phyloP scores from a whole-genome alignment of 2,329 filamentous ascomycete species.

The Mycocentrospora acerina region DNA sequence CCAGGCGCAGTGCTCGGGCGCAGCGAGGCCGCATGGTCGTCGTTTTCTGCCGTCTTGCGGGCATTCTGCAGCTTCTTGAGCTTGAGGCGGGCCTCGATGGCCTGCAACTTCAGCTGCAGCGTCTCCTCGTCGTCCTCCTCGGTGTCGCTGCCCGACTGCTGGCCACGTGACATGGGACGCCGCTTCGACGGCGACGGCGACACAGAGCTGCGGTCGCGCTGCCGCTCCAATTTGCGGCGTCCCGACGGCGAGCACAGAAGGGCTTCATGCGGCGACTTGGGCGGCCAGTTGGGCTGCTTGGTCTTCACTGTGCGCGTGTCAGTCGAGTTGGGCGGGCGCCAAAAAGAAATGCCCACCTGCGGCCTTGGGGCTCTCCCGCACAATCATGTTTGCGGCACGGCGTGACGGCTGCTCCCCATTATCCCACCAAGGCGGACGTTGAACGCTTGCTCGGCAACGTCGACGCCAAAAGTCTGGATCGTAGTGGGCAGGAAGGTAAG shows the following conservation, averaged over 20 bases:
- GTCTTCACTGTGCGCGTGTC: constrained; percentile 37
- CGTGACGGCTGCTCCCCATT: constrained; percentile 22
- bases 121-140: constrained; percentile 90
- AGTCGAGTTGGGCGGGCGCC: constrained; percentile 11
- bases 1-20: constrained; percentile 29
- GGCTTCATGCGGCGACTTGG: constrained; percentile 63
- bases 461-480: too few species aligned
- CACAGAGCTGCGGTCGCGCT: constrained; percentile 59
- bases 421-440: constrained; percentile 18
- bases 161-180: constrained; percentile 26
- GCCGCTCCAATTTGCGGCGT: constrained; percentile 69
- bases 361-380: constrained; percentile 51
- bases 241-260: constrained; percentile 73
- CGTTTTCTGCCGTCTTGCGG: constrained; percentile 44
- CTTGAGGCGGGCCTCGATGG: constrained; percentile 84
- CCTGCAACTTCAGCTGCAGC: constrained; percentile 79
- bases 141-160: constrained; percentile 57
- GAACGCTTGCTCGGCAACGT: constrained; percentile 1
- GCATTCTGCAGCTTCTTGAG: constrained; percentile 76
- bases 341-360: constrained; percentile 31
- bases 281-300: constrained; percentile 57
- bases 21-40: constrained; percentile 22
- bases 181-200: constrained; percentile 61
- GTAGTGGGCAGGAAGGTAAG: background rate
- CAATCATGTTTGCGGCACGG: constrained; percentile 43